These are phyloP conservation scores for Zymoseptoria ardabiliae DNA, from an alignment of 2,329 filamentous ascomycete genomes.

Conservation along the genomic window DNA sequence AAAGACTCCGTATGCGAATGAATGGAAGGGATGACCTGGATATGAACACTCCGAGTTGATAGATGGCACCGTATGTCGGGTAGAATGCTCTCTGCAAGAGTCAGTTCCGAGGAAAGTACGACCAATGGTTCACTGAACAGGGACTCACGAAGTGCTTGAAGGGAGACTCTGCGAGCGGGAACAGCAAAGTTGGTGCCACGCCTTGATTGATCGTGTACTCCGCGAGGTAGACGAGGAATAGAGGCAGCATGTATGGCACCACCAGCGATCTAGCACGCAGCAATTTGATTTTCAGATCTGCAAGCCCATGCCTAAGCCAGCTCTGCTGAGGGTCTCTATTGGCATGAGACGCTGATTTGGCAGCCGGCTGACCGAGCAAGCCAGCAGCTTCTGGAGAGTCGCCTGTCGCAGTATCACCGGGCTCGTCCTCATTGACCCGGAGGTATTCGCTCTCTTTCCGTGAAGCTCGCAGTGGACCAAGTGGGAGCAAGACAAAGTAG, in stretches of 20 bases:
- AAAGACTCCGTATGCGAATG: slow-evolving; percentile 70
- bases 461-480: slow-evolving; percentile 52
- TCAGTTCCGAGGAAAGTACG: neutral
- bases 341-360: slow-evolving; percentile 26
- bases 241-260: slow-evolving; percentile 67
- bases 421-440: slow-evolving; percentile 40
- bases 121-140: neutral
- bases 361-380: slow-evolving; percentile 25
- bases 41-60: slow-evolving; percentile 91
- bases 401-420: slow-evolving; percentile 31
- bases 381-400: slow-evolving; percentile 27
- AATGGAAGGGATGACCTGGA: slow-evolving; percentile 88
- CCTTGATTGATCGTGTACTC: slow-evolving; percentile 98
- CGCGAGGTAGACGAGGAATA: slow-evolving; percentile 86
- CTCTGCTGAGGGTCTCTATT: slow-evolving; percentile 5
- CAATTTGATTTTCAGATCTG: slow-evolving; percentile 37
- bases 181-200: slow-evolving; percentile 81
- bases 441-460: slow-evolving; percentile 47
- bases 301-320: slow-evolving; percentile 5
- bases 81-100: slow-evolving; percentile 64
- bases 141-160: slow-evolving; percentile 57
- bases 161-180: slow-evolving; percentile 67
- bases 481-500: slow-evolving; percentile 77
- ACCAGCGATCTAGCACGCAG: slow-evolving; percentile 38
- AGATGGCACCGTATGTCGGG: slow-evolving; percentile 87